Conservation (phyloP, 2,329 filamentous ascomycete species). For the Epichloe typhina region DNA sequence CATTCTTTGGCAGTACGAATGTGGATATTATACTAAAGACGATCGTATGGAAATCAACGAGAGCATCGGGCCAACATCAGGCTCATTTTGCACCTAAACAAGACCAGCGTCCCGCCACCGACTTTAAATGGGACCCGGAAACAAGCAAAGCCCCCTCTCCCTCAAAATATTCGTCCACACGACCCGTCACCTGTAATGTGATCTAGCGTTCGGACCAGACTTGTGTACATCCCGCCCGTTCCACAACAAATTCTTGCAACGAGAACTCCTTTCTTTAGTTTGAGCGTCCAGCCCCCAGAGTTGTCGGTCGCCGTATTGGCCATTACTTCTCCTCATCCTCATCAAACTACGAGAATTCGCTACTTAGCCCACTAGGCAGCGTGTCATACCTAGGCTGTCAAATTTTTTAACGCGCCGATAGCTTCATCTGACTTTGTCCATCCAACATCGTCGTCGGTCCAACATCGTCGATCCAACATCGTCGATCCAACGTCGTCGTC, state of each 20-base stretch:
- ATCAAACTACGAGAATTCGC: background rate
- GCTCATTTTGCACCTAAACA: background rate
- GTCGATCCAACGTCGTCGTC: background rate
- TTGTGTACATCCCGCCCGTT: conserved; percentile 2
- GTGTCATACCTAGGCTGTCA: background rate
- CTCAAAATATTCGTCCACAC: background rate
- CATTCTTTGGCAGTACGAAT: too few relatives aligned
- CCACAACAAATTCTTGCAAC: conserved; percentile 7
- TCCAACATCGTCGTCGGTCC: background rate
- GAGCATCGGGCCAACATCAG: background rate
- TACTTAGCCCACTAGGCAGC: background rate
- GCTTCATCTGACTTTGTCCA: background rate
- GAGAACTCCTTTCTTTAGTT: background rate
- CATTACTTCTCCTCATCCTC: background rate
- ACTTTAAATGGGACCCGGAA: background rate
- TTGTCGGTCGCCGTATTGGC: background rate
- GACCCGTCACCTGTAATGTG: background rate
- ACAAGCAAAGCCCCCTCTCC: background rate
- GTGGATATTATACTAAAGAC: too few relatives aligned
- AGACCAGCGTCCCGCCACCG: background rate
- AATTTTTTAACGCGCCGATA: background rate
- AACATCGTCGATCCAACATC: background rate
- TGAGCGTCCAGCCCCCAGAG: background rate
- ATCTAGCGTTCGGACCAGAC: background rate
- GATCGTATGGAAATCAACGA: too few relatives aligned